phyloP scores from a whole-genome alignment of 345 rosid genomes.

The Salix caprea region DNA sequence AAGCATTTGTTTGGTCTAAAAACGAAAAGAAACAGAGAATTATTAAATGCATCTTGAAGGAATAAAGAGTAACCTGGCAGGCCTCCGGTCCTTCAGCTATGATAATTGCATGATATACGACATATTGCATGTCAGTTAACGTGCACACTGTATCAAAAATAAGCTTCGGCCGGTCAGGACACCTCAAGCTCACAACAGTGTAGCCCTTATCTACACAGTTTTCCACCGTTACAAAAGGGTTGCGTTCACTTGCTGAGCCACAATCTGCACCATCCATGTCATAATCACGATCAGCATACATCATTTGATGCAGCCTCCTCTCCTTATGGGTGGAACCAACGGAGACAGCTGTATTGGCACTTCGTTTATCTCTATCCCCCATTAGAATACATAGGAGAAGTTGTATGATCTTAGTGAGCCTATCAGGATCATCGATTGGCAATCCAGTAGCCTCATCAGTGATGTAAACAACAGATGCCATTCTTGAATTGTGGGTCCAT shows the following conservation, averaged over 20 bases:
- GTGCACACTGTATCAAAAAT: constrained; percentile 78
- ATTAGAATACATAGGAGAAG: constrained; percentile 63
- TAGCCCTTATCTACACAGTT: constrained; percentile 60
- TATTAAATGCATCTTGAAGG: background rate
- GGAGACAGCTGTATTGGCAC: constrained; percentile 66
- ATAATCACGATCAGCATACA: constrained; percentile 81
- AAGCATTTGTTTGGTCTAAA: background rate
- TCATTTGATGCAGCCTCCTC: constrained; percentile 78
- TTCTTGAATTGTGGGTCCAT: constrained; percentile 84
- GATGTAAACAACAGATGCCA: constrained; percentile 74
- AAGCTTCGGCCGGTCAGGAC: constrained; percentile 69
- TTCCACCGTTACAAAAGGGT: constrained; percentile 57
- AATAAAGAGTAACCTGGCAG: constrained; percentile 47
- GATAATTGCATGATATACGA: constrained; percentile 65
- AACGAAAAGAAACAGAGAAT: background rate
- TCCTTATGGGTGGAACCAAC: constrained; percentile 66
- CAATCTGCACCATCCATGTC: constrained; percentile 33
- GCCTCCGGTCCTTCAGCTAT: constrained; percentile 79
- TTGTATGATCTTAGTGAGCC: constrained; percentile 54
- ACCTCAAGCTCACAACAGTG: constrained; percentile 64
- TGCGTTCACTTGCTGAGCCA: constrained; percentile 37
- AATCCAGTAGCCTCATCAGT: constrained; percentile 50
- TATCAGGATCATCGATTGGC: constrained; percentile 49
- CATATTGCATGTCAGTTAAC: constrained; percentile 76
- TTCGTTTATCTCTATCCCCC: constrained; percentile 56